Evolutionary conservation across 768 basidiomycete species (phyloP).

Genomic region (Pholiota molesta): DNA sequence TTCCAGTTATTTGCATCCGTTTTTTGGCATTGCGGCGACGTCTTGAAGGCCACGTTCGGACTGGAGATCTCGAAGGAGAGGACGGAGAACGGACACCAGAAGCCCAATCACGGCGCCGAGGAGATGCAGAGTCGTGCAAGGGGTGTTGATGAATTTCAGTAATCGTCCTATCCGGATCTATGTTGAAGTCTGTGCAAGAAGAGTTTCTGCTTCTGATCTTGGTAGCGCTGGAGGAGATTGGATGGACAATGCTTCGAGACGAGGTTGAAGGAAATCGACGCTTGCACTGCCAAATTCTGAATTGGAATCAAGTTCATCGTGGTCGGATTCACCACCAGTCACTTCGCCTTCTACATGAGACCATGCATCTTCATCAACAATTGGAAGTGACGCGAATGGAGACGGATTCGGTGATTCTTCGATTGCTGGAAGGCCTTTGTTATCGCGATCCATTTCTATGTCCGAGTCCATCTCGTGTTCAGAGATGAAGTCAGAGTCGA

Average conservation of each 20-base stretch:
- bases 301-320: conserved; percentile 27
- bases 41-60: conserved; percentile 32
- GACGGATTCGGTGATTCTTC: conserved; percentile 22
- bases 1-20: conserved; percentile 15
- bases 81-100: conserved; percentile 35
- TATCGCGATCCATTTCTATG: conserved; percentile 41
- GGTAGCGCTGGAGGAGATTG: not conserved
- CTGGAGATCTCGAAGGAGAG: conserved; percentile 60
- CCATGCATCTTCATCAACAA: conserved; percentile 32
- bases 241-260: conserved; percentile 18
- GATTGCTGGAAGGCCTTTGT: conserved; percentile 29
- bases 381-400: conserved; percentile 15
- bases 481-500: conserved; percentile 56
- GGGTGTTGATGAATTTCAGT: not conserved
- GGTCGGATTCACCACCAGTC: conserved; percentile 12
- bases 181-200: not conserved
- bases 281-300: conserved; percentile 27
- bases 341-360: conserved; percentile 20
- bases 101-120: conserved; percentile 5
- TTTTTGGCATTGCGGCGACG: conserved; percentile 25
- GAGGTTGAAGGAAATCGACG: conserved; percentile 25
- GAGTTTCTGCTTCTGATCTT: not conserved
- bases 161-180: not conserved
- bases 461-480: conserved; percentile 54
- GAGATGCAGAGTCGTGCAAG: not conserved